Conservation (phyloP, 73 alveolate genomes). For the Paramecium sexaurelia region DNA sequence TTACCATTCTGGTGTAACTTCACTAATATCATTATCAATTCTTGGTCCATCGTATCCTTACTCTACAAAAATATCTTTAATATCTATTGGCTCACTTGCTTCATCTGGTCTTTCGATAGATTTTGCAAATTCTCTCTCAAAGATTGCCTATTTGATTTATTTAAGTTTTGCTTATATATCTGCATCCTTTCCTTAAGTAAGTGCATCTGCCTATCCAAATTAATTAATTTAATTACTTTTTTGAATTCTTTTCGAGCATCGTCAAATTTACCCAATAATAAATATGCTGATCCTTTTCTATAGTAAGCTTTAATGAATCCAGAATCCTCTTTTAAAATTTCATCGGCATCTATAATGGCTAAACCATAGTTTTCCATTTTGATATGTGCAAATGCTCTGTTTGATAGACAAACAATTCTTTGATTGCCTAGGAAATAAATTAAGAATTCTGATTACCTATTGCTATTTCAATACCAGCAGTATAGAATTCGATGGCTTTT, state of each 20-base stretch:
- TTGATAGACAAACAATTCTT: conserved; percentile 85
- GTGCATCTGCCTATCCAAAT: conserved; percentile 69
- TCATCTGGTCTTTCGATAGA: conserved; percentile 75
- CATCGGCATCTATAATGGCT: conserved; percentile 94
- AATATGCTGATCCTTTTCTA: conserved; percentile 94
- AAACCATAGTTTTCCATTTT: conserved; percentile 96
- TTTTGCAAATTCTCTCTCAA: conserved; percentile 82
- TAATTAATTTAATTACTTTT: conserved; percentile 49
- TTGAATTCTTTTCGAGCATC: conserved; percentile 87
- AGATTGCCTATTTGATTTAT: conserved; percentile 82
- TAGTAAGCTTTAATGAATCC: conserved; percentile 90
- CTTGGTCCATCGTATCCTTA: conserved; percentile 91
- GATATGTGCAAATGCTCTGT: conserved; percentile 91
- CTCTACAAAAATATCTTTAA: conserved; percentile 82
- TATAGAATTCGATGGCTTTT: conserved; percentile 79
- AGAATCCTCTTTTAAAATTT: conserved; percentile 88
- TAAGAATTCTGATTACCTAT: background rate
- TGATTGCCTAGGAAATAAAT: conserved; percentile 63
- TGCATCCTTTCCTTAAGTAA: conserved; percentile 73
- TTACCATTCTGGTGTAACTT: conserved; percentile 72
- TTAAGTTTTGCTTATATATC: conserved; percentile 85
- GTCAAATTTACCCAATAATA: conserved; percentile 80
- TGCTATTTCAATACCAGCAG: conserved; percentile 68
- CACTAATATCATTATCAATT: conserved; percentile 74
- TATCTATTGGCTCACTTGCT: conserved; percentile 71